These are phyloP conservation scores for Bothriochloa decipiens DNA, from an alignment of 176 grass and related monocot species.

Conservation along the genomic window DNA sequence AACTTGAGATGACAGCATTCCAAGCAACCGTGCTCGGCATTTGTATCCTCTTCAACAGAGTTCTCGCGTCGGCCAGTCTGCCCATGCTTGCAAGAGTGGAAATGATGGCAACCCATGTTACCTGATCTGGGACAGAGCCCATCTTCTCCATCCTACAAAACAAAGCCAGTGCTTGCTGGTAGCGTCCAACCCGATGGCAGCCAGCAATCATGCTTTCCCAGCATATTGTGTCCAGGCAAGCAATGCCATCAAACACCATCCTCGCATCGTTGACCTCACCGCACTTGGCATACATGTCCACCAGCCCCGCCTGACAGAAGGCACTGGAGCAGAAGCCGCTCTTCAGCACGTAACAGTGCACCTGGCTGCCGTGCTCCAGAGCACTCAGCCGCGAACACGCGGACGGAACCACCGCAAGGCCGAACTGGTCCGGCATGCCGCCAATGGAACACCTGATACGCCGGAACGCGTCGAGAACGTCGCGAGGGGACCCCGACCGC, in stretches of 20 bases:
- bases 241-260: conserved; percentile 51
- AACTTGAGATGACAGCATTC: conserved; percentile 71
- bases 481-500: conserved; percentile 30
- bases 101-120: conserved; percentile 47
- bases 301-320: conserved; percentile 58
- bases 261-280: conserved; percentile 41
- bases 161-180: conserved; percentile 47
- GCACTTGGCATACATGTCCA: conserved; percentile 67
- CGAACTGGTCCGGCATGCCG: conserved; percentile 53
- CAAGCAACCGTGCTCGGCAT: conserved; percentile 53
- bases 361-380: conserved; percentile 45
- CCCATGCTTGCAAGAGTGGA: conserved; percentile 54
- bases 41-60: conserved; percentile 46
- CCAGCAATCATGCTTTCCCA: conserved; percentile 71
- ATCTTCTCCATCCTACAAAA: conserved; percentile 53
- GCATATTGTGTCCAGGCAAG: conserved; percentile 51
- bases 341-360: conserved; percentile 59
- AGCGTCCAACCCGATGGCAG: conserved; percentile 43
- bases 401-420: conserved; percentile 55
- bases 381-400: conserved; percentile 38
- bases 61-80: conserved; percentile 45
- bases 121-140: conserved; percentile 44
- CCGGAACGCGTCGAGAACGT: conserved; percentile 47
- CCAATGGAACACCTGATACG: conserved; percentile 22
- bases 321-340: conserved; percentile 44